These are phyloP conservation scores for Micromonas pusilla DNA, from an alignment of 139 green algal genomes.

Conservation along the genomic window DNA sequence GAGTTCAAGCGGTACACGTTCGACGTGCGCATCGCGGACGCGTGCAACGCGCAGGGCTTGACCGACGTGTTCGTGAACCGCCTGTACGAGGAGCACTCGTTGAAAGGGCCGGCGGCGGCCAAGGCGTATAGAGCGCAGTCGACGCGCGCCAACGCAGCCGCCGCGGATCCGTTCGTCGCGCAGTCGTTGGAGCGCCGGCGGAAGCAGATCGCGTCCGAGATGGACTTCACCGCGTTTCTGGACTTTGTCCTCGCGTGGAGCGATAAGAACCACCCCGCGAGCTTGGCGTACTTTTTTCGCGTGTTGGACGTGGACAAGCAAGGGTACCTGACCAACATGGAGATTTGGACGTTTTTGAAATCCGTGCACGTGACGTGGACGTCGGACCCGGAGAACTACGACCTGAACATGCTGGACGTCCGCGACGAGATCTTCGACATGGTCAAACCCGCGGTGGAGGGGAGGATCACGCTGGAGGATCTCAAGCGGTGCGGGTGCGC, in stretches of 20 bases:
- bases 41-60: neutral
- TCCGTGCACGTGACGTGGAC: conserved; percentile 17
- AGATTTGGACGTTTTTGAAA: conserved; percentile 39
- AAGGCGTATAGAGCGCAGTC: neutral
- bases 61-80: neutral
- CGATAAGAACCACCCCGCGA: conserved; percentile 35
- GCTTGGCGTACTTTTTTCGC: conserved; percentile 42
- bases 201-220: conserved; percentile 13
- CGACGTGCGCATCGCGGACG: neutral
- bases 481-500: conserved; percentile 34
- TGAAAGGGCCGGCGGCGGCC: neutral
- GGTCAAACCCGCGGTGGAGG: conserved; percentile 34
- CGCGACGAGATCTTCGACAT: conserved; percentile 46
- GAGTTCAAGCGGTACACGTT: neutral
- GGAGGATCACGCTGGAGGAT: conserved; percentile 38
- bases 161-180: neutral
- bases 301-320: conserved; percentile 37
- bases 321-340: conserved; percentile 29
- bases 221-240: conserved; percentile 39
- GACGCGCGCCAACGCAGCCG: neutral
- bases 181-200: neutral
- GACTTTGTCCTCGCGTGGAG: conserved; percentile 41
- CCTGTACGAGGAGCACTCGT: conserved; percentile 13
- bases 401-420: conserved; percentile 40
- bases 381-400: conserved; percentile 37